These are phyloP conservation scores for Metrosideros polymorpha DNA, from an alignment of 441 rosid genomes.

Conservation along the genomic window DNA sequence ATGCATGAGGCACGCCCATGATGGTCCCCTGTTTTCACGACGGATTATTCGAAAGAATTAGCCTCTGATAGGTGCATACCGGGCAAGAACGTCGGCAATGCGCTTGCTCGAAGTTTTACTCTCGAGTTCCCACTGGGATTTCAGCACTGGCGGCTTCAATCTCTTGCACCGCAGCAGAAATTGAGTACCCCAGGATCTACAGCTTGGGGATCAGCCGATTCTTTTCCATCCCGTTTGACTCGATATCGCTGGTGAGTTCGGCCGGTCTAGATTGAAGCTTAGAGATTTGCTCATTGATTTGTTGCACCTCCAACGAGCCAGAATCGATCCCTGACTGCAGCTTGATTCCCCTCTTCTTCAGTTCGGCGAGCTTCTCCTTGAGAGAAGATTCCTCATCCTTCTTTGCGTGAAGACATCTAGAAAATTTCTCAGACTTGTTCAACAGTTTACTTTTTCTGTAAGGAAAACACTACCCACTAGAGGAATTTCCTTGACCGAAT, in stretches of 20 bases:
- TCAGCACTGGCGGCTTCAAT: not conserved
- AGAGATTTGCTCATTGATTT: not conserved
- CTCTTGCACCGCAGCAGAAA: not conserved
- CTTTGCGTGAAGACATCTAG: not conserved
- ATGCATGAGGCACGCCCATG: not conserved
- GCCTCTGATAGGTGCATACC: not conserved
- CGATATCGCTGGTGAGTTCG: not conserved
- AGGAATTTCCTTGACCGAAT: not conserved
- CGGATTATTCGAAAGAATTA: too few relatives aligned
- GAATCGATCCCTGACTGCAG: not conserved
- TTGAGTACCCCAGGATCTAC: not conserved
- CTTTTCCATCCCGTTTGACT: not conserved
- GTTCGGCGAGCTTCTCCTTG: not conserved
- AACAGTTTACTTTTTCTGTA: not conserved
- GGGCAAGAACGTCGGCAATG: not conserved
- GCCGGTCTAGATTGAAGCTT: not conserved
- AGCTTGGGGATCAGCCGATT: not conserved
- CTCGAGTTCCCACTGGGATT: not conserved
- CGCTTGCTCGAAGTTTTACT: not conserved
- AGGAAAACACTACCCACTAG: not conserved
- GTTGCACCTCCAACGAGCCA: not conserved
- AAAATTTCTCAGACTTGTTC: not conserved
- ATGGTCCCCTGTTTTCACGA: not conserved
- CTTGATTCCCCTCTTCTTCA: not conserved
- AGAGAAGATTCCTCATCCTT: not conserved